Evolutionary conservation across 805 yeast species (phyloP).

Genomic region (Saccharomycopsis oosterbeekiorum): DNA sequence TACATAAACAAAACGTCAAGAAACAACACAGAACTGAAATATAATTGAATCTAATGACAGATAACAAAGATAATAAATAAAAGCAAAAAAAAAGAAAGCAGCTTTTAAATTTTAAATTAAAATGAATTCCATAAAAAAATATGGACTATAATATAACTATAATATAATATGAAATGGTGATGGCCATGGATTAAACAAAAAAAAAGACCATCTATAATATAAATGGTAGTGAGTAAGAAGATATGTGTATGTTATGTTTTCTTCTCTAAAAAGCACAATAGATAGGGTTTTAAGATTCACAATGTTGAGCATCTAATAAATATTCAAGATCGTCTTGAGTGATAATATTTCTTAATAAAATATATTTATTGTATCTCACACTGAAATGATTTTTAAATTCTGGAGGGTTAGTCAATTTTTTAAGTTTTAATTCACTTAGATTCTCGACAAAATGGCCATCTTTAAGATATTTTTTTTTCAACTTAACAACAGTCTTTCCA

Average conservation of each 20-base stretch:
- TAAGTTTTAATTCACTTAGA: neutral
- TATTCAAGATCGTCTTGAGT: neutral
- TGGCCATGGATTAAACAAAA: neutral
- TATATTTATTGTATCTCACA: neutral
- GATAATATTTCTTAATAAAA: neutral
- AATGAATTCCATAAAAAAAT: neutral
- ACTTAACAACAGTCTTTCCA: neutral
- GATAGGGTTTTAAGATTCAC: too few species aligned
- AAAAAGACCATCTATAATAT: neutral
- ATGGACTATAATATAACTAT: neutral
- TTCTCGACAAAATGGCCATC: constrained; percentile 1
- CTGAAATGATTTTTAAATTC: neutral
- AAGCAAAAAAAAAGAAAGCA: neutral
- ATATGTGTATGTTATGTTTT: too few species aligned
- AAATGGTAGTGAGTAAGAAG: too few species aligned
- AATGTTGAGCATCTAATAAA: neutral
- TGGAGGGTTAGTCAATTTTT: neutral
- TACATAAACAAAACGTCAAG: too few species aligned
- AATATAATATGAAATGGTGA: neutral
- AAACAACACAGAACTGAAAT: too few species aligned
- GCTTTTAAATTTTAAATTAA: neutral
- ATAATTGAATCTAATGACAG: neutral
- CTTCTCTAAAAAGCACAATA: too few species aligned
- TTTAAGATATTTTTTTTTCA: neutral
- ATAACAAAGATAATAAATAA: neutral